phyloP scores from a whole-genome alignment of 179 eudicot species.

The Sideroxylon spinosum region DNA sequence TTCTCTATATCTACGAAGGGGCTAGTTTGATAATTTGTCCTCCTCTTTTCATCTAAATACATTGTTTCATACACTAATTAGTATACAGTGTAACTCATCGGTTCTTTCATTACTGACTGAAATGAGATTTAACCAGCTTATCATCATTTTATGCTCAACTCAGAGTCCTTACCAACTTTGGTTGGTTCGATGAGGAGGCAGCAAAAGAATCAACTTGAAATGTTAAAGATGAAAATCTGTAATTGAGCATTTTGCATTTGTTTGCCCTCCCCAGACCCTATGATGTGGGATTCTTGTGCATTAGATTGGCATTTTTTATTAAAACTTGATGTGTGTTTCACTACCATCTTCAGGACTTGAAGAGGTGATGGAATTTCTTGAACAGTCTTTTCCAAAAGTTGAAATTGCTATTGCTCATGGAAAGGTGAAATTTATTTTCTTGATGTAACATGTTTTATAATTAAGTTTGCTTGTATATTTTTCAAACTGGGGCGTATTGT shows the following conservation, averaged over 20 bases:
- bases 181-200: neutral
- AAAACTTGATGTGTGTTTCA: constrained; percentile 16
- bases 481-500: constrained; percentile 3
- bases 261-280: neutral
- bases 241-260: neutral
- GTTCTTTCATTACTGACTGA: too few species aligned
- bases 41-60: too few species aligned
- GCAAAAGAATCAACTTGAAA: neutral
- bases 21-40: too few species aligned
- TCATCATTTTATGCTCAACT: too few species aligned
- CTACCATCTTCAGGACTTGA: constrained; percentile 65
- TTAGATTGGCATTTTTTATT: neutral
- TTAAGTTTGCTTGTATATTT: neutral
- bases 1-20: too few species aligned
- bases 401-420: constrained; percentile 96
- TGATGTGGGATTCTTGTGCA: too few species aligned
- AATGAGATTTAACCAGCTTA: too few species aligned
- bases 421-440: constrained; percentile 48
- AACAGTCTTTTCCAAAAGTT: constrained; percentile 63
- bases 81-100: too few species aligned
- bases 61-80: too few species aligned
- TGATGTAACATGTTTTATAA: neutral
- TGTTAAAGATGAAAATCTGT: neutral
- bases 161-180: too few species aligned
- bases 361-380: constrained; percentile 72